Conservation (phyloP, 2,329 filamentous ascomycete genomes). For the Annulohypoxylon truncatum region DNA sequence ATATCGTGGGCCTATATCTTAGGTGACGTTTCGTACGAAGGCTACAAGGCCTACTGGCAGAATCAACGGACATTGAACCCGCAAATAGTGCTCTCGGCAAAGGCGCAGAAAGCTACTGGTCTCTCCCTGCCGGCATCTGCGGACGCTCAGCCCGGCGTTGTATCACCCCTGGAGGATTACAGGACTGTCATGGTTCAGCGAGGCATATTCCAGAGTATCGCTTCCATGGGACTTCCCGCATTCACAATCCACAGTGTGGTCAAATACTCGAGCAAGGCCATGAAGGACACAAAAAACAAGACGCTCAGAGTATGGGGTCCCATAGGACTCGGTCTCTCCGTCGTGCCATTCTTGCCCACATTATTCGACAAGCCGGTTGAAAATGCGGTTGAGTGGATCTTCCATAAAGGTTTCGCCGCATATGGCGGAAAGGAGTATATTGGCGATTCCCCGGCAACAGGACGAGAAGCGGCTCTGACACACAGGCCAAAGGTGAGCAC, state of each 20-base stretch:
- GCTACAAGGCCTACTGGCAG: slow-evolving; percentile 91
- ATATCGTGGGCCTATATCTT: slow-evolving; percentile 93
- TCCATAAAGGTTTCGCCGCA: slow-evolving; percentile 82
- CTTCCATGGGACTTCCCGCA: slow-evolving; percentile 92
- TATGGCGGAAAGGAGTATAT: slow-evolving; percentile 73
- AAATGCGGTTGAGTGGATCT: slow-evolving; percentile 87
- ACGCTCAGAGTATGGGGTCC: slow-evolving; percentile 86
- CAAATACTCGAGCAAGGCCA: slow-evolving; percentile 84
- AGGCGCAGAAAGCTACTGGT: slow-evolving; percentile 62
- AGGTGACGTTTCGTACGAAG: slow-evolving; percentile 91
- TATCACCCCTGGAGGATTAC: slow-evolving; percentile 87
- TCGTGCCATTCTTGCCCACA: slow-evolving; percentile 85
- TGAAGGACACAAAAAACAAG: slow-evolving; percentile 84
- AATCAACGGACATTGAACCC: slow-evolving; percentile 84
- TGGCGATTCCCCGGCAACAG: slow-evolving; percentile 65
- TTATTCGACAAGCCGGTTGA: slow-evolving; percentile 95
- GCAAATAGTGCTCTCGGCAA: slow-evolving; percentile 64
- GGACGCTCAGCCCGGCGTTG: slow-evolving; percentile 54
- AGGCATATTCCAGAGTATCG: slow-evolving; percentile 88
- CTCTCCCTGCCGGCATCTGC: slow-evolving; percentile 52
- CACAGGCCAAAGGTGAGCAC: slow-evolving; percentile 60
- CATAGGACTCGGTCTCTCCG: slow-evolving; percentile 81
- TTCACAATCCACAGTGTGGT: slow-evolving; percentile 96
- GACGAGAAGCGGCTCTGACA: slow-evolving; percentile 61
- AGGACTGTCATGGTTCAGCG: slow-evolving; percentile 90